A percentile compares a stretch with the other conserved stretches of the same genome.
Evolutionary conservation across 1,284 basidiomycete genomes (phyloP).

Genomic region (Ceratobasidium sp.): DNA sequence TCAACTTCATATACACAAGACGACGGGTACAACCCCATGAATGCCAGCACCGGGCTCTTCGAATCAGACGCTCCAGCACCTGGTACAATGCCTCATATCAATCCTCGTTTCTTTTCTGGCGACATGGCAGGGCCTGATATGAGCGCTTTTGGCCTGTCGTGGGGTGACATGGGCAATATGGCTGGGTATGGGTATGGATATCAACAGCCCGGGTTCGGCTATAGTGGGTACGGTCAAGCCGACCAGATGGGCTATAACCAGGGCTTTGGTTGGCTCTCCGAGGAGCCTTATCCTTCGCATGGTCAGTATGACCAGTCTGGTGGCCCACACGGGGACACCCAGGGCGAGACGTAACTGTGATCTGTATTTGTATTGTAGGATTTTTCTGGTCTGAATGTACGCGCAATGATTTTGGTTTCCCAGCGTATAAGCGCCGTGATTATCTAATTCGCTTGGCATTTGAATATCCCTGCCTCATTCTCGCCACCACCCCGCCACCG

Average conservation of each 20-base stretch:
- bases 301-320: not conserved
- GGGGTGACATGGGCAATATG: constrained; percentile 25
- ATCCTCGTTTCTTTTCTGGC: constrained; percentile 67
- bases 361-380: constrained; percentile 8
- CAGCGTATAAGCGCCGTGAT: not conserved
- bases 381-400: constrained; percentile 9
- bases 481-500: constrained; percentile 19
- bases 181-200: constrained; percentile 34
- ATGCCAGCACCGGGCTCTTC: constrained; percentile 26
- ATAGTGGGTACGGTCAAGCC: constrained; percentile 20
- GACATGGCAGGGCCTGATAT: constrained; percentile 31
- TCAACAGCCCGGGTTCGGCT: constrained; percentile 27
- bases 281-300: constrained; percentile 16
- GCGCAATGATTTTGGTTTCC: not conserved
- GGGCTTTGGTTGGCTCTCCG: constrained; percentile 16
- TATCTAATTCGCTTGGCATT: not conserved
- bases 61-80: constrained; percentile 12
- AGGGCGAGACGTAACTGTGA: constrained; percentile 1
- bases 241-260: constrained; percentile 16
- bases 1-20: constrained; percentile 50
- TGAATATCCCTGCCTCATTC: not conserved
- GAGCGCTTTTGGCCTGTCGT: constrained; percentile 13
- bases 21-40: constrained; percentile 45
- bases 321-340: not conserved
- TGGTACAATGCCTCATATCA: constrained; percentile 73